Conservation (phyloP, 768 basidiomycete species). For the Pisolithus marmoratus region DNA sequence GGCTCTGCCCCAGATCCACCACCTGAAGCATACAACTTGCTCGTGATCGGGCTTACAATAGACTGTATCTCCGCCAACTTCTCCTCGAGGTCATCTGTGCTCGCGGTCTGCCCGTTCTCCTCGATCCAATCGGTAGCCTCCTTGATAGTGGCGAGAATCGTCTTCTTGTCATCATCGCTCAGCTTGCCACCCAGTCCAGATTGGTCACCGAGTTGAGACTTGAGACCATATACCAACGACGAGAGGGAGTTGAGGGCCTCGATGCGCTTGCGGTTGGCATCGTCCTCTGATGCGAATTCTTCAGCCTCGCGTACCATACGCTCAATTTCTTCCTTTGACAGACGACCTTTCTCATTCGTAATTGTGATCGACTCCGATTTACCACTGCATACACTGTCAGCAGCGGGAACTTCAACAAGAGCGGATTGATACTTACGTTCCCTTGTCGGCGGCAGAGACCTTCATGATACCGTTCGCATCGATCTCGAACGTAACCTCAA, state of each 20-base stretch:
- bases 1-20: slow-evolving; percentile 2
- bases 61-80: slow-evolving; percentile 74
- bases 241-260: slow-evolving; percentile 82
- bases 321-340: slow-evolving; percentile 85
- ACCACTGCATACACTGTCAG: slow-evolving; percentile 39
- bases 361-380: slow-evolving; percentile 90
- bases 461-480: slow-evolving; percentile 96
- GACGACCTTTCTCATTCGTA: slow-evolving; percentile 93
- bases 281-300: slow-evolving; percentile 81
- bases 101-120: slow-evolving; percentile 67
- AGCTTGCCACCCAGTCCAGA: slow-evolving; percentile 91
- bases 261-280: slow-evolving; percentile 73
- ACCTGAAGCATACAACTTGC: slow-evolving; percentile 62
- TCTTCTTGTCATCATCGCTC: slow-evolving; percentile 76
- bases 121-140: slow-evolving; percentile 93
- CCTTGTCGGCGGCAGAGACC: slow-evolving; percentile 89
- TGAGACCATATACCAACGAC: slow-evolving; percentile 80
- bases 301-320: slow-evolving; percentile 95
- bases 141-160: slow-evolving; percentile 74
- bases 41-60: slow-evolving; percentile 78
- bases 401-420: not conserved
- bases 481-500: slow-evolving; percentile 95
- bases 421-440: slow-evolving; percentile 52
- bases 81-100: slow-evolving; percentile 88
- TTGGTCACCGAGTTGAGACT: slow-evolving; percentile 79